Conservation (phyloP, 2,329 filamentous ascomycete genomes). For the Calonectria honghensis region DNA sequence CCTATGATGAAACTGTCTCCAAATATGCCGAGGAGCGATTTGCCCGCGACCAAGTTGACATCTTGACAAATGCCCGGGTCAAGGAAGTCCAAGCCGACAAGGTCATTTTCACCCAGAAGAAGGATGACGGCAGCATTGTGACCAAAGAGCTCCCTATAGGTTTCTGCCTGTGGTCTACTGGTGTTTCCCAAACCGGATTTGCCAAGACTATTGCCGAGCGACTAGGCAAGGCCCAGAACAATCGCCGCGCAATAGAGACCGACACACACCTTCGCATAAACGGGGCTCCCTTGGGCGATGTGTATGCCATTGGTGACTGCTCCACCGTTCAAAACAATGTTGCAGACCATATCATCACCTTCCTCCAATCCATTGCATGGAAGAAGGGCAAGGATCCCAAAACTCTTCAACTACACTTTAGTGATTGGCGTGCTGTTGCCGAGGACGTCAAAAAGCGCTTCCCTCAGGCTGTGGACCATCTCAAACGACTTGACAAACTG, state of each 20-base stretch:
- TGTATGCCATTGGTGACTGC: constrained; percentile 98
- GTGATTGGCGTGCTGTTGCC: constrained; percentile 91
- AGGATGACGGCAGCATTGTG: constrained; percentile 81
- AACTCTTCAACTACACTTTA: constrained; percentile 89
- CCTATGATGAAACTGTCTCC: constrained; percentile 96
- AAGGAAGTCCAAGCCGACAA: constrained; percentile 89
- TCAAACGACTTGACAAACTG: constrained; percentile 91
- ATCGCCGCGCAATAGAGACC: constrained; percentile 93
- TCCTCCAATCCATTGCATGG: constrained; percentile 92
- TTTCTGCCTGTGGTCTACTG: constrained; percentile 98
- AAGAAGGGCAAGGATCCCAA: constrained; percentile 94
- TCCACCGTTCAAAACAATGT: constrained; percentile 98
- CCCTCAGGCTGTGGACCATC: constrained; percentile 90
- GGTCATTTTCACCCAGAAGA: constrained; percentile 92
- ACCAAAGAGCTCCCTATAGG: constrained; percentile 96
- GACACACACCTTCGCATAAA: constrained; percentile 93
- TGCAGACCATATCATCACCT: constrained; percentile 91
- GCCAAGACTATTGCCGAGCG: constrained; percentile 85
- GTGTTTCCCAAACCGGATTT: constrained; percentile 90
- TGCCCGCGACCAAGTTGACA: constrained; percentile 90
- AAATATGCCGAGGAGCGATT: constrained; percentile 94
- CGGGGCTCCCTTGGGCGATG: constrained; percentile 92
- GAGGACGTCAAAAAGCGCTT: constrained; percentile 90
- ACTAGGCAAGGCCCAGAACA: constrained; percentile 85
- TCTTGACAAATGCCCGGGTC: constrained; percentile 94